A percentile compares a stretch with the other conserved stretches of the same genome.
These are phyloP conservation scores for Lathyrus oleraceus DNA, from an alignment of 306 rosid genomes.

Conservation along the genomic window DNA sequence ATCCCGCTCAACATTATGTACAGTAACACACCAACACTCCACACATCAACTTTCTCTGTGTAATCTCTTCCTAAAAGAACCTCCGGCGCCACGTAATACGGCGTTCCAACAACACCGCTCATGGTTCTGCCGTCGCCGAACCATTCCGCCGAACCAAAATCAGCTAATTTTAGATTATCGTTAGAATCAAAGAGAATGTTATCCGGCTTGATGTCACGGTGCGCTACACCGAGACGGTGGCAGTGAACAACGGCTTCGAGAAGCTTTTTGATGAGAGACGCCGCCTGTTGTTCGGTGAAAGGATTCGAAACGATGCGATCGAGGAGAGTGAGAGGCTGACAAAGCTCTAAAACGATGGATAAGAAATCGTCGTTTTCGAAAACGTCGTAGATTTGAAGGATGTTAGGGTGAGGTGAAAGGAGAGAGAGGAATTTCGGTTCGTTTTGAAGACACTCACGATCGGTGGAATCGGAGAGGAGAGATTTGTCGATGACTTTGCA, in stretches of 20 bases:
- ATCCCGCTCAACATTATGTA: conserved; percentile 76
- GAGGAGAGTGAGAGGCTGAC: conserved; percentile 62
- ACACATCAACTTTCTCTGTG: conserved; percentile 70
- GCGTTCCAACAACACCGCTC: conserved; percentile 84
- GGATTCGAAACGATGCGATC: conserved; percentile 54
- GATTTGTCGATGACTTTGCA: conserved; percentile 70
- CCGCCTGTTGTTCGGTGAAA: conserved; percentile 52
- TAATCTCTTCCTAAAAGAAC: conserved; percentile 71
- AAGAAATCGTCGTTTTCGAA: conserved; percentile 58
- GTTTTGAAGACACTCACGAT: conserved; percentile 69
- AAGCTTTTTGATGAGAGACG: conserved; percentile 47
- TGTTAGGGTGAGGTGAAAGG: conserved; percentile 72
- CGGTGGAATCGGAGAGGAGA: conserved; percentile 56
- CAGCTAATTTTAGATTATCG: conserved; percentile 62
- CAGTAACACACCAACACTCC: conserved; percentile 82
- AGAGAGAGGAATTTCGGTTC: conserved; percentile 80
- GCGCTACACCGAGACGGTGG: conserved; percentile 70
- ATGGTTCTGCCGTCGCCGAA: conserved; percentile 47
- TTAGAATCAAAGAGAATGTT: conserved; percentile 57
- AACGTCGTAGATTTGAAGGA: conserved; percentile 57
- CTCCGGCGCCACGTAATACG: conserved; percentile 91
- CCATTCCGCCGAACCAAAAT: conserved; percentile 91
- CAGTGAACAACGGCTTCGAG: conserved; percentile 66
- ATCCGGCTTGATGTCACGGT: conserved; percentile 80
- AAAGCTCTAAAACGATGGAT: conserved; percentile 72